A percentile compares a stretch with the other conserved stretches of the same genome.
These are phyloP conservation scores for Lentinula aciculospora DNA, from an alignment of 768 basidiomycete species.

Conservation along the genomic window DNA sequence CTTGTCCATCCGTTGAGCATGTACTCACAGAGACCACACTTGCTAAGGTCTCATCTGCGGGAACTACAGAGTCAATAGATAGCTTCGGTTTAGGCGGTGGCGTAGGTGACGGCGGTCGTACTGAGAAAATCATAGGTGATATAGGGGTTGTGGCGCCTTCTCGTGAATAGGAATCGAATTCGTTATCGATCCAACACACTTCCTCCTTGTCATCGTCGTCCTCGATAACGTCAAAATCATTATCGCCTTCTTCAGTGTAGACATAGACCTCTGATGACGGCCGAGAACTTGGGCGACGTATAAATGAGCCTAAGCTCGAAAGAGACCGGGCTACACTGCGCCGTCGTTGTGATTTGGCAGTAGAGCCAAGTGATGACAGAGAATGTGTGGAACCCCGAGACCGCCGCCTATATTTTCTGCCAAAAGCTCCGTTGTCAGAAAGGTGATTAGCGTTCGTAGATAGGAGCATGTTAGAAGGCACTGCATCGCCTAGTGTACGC, in stretches of 20 bases:
- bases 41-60: not conserved
- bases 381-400: not conserved
- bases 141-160: not conserved
- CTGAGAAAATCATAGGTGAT: slow-evolving; percentile 4
- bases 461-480: not conserved
- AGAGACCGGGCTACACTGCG: not conserved
- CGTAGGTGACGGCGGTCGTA: slow-evolving; percentile 1
- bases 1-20: not conserved
- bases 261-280: not conserved
- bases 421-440: not conserved
- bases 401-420: not conserved
- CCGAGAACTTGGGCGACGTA: not conserved
- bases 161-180: not conserved
- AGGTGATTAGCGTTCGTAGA: not conserved
- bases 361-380: not conserved
- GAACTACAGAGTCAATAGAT: not conserved
- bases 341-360: not conserved
- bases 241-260: not conserved
- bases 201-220: not conserved
- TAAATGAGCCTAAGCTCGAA: not conserved
- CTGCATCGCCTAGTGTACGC: not conserved
- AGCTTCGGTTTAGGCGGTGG: not conserved
- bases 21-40: not conserved
- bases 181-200: slow-evolving; percentile 4
- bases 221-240: not conserved